phyloP scores from a whole-genome alignment of 2,329 filamentous ascomycete species.

The Xylaria sp. region DNA sequence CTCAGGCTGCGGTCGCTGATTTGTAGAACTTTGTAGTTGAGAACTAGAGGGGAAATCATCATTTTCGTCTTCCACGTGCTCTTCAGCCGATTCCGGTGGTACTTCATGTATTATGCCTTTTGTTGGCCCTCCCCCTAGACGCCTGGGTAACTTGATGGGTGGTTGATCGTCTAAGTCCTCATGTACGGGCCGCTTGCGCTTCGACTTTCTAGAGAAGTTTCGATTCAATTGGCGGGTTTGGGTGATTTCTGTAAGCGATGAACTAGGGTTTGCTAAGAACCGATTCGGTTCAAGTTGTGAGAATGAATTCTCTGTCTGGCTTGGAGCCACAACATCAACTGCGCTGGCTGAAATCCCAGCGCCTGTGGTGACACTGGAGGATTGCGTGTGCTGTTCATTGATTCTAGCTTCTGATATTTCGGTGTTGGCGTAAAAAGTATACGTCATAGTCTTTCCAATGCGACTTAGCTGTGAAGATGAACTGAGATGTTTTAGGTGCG shows the following conservation, averaged over 20 bases:
- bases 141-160: constrained; percentile 13
- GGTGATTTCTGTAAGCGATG: constrained; percentile 40
- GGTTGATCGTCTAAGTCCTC: constrained; percentile 30
- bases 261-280: constrained; percentile 30
- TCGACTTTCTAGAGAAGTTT: constrained; percentile 29
- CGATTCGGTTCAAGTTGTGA: constrained; percentile 38
- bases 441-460: constrained; percentile 56
- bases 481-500: constrained; percentile 55
- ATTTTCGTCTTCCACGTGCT: neutral
- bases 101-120: neutral
- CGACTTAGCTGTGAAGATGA: constrained; percentile 54
- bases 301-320: constrained; percentile 30
- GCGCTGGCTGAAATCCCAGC: neutral
- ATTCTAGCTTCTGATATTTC: constrained; percentile 25
- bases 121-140: constrained; percentile 20
- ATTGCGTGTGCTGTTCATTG: constrained; percentile 23
- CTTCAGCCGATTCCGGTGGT: neutral
- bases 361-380: neutral
- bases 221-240: constrained; percentile 3
- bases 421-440: constrained; percentile 52
- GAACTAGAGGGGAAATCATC: neutral
- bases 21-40: neutral
- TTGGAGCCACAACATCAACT: neutral
- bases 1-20: constrained; percentile 10
- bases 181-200: constrained; percentile 24